Evolutionary conservation across 1,139 yeast species (phyloP), one percentile per base, ranked within the genome.

Genomic region (Protomyces pachydermus): DNA sequence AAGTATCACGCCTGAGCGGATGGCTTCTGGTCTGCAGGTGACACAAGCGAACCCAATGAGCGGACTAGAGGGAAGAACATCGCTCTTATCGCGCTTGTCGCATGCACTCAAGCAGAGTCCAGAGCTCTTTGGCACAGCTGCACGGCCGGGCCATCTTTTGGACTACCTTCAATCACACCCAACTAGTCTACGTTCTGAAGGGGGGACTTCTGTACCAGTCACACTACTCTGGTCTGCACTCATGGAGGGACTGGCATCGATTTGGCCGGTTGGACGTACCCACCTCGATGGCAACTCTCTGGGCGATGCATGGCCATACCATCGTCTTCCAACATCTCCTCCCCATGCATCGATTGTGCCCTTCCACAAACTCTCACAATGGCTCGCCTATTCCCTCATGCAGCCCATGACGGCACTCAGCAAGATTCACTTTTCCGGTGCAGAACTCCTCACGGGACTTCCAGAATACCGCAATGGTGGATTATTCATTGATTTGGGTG

Each of bases 381-480:
- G 87, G 87, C 74, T 84, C 16, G 80, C 85, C 42, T 84, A 84
- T 70, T 83, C 87, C 1, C 72, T 84, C 58, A 71, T 83, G 23
- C 78, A 79, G 9, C 86, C 86, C 3, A 74, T 84, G 62, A 77
- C 76, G 62, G 73, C 75, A 34, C 80, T 75, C 68, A 67, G 70
- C 3, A 79, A 79, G 2, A 75, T 82, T 55, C 72, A 74, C 46
- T 80, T 84, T 68, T 71, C 70, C 1, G 79, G 81, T 66, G 77
- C 80, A 61, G 70, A 74, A 1, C 51, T 78, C 54, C 82, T 81
- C 73, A 84, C 87, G 0, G 87, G 87, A 0, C 74, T 84, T 55
- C 87, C 87, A 3, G 87, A 84, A 71, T 84, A 84, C 71, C 76
- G 87, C 69, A 84, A 84, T 67, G 87, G 87, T 39, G 87, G 87